Evolutionary conservation across 78 protist genomes (phyloP).

Genomic region (Dictyostelium citrinum): DNA sequence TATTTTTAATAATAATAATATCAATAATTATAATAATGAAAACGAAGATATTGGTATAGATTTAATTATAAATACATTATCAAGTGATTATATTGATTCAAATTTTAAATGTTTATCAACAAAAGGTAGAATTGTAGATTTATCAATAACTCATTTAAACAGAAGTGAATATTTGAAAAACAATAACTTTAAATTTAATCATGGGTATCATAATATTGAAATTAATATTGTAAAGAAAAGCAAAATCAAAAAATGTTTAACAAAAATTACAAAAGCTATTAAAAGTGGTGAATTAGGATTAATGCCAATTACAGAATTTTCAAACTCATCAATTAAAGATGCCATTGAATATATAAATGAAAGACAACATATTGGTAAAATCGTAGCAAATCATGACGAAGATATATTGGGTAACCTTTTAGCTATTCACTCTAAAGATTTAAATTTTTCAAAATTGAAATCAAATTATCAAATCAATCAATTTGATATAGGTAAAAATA

Average conservation of each 20-base stretch:
- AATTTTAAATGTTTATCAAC: slow-evolving; percentile 28
- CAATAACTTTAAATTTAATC: slow-evolving; percentile 12
- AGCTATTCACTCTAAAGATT: not conserved
- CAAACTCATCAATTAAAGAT: not conserved
- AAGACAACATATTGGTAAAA: slow-evolving; percentile 24
- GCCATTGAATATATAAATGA: not conserved
- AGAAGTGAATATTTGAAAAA: not conserved
- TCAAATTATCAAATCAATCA: not conserved
- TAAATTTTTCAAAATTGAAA: not conserved
- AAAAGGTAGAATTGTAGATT: slow-evolving; percentile 64
- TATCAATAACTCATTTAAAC: slow-evolving; percentile 8
- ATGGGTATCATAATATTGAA: slow-evolving; percentile 12
- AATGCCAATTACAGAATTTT: not conserved
- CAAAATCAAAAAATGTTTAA: slow-evolving; percentile 30
- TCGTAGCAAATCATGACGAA: not conserved
- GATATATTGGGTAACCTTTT: not conserved
- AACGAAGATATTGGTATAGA: slow-evolving; percentile 39
- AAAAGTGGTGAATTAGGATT: not conserved
- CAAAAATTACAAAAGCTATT: not conserved
- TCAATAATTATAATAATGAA: not conserved
- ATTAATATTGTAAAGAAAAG: slow-evolving; percentile 6
- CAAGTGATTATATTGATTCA: slow-evolving; percentile 27
- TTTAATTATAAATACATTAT: slow-evolving; percentile 48
- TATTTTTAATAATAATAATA: too few species aligned
- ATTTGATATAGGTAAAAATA: too few species aligned